phyloP scores from a whole-genome alignment of 23 red algal species.

The Cyanidium caldarium region DNA sequence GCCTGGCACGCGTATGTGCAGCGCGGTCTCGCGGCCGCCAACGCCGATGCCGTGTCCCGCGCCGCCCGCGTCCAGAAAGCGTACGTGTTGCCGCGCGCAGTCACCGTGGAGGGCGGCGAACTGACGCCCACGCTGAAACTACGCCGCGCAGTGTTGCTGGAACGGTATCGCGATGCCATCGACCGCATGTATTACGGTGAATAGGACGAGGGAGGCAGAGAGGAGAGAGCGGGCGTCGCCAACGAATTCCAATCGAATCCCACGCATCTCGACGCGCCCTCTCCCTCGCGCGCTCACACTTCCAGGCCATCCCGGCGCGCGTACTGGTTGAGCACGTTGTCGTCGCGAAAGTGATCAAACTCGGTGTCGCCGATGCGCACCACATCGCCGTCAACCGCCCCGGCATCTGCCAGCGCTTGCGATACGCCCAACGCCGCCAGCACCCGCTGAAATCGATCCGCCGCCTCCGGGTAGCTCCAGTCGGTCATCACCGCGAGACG shows the following conservation, averaged over 20 bases:
- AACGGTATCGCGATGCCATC: background rate
- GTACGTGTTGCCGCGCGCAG: slow-evolving; percentile 21
- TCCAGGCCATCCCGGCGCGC: background rate
- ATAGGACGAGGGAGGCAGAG: background rate
- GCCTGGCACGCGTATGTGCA: slow-evolving; percentile 40
- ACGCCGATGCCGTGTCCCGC: slow-evolving; percentile 27
- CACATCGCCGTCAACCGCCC: slow-evolving; percentile 58
- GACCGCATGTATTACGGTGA: background rate
- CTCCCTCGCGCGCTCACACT: too few relatives aligned
- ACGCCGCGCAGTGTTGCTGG: background rate
- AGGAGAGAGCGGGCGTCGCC: background rate
- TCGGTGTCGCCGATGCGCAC: slow-evolving; percentile 38
- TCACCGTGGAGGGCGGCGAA: slow-evolving; percentile 53
- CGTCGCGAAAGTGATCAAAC: slow-evolving; percentile 52
- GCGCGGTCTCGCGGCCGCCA: slow-evolving; percentile 32
- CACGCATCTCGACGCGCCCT: too few relatives aligned
- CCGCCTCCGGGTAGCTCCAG: slow-evolving; percentile 71
- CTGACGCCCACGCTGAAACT: slow-evolving; percentile 96
- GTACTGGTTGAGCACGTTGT: slow-evolving; percentile 39
- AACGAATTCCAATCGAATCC: too few relatives aligned
- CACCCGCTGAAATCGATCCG: slow-evolving; percentile 94
- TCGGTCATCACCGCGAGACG: slow-evolving; percentile 65
- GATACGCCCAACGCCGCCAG: slow-evolving; percentile 55
- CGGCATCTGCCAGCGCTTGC: slow-evolving; percentile 31
- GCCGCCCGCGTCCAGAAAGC: slow-evolving; percentile 47